Evolutionary conservation across 2,329 filamentous ascomycete genomes (phyloP).

Genomic region (Chaetoscypha palmicola): DNA sequence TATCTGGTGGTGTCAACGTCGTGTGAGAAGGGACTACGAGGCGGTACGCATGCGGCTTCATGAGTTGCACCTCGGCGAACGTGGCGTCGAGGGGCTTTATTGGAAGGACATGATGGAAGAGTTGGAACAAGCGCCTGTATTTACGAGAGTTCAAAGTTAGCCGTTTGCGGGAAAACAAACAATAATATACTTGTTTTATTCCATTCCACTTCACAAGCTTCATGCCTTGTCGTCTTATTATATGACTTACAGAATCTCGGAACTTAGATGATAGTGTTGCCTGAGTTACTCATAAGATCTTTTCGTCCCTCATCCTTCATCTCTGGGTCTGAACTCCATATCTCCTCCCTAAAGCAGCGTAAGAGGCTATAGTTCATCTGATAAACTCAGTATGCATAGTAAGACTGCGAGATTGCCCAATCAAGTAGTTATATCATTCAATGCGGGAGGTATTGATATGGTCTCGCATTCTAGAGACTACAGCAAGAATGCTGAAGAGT

Average conservation of each 20-base stretch:
- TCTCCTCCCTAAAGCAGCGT: slow-evolving; percentile 13
- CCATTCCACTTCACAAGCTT: slow-evolving; percentile 14
- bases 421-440: slow-evolving; percentile 12
- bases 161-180: slow-evolving; percentile 11
- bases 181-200: slow-evolving; percentile 10
- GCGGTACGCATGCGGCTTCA: slow-evolving; percentile 13
- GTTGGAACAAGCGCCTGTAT: slow-evolving; percentile 13
- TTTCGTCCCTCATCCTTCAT: slow-evolving; percentile 12
- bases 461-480: slow-evolving; percentile 13
- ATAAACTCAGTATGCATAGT: slow-evolving; percentile 15
- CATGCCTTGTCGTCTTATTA: slow-evolving; percentile 10
- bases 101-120: slow-evolving; percentile 15
- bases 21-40: slow-evolving; percentile 13
- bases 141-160: slow-evolving; percentile 12
- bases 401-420: slow-evolving; percentile 12
- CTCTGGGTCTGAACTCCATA: slow-evolving; percentile 12
- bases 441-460: slow-evolving; percentile 11
- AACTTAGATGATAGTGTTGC: slow-evolving; percentile 13
- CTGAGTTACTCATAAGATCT: slow-evolving; percentile 11
- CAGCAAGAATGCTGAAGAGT: slow-evolving; percentile 10
- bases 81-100: slow-evolving; percentile 13
- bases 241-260: slow-evolving; percentile 11
- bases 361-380: slow-evolving; percentile 12
- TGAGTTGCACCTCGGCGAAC: slow-evolving; percentile 13
- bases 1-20: slow-evolving; percentile 13